Percentiles rank a stretch among this genome's conserved stretches.
Conservation (phyloP, 495 filamentous ascomycete genomes). For the Penicillium subrubescens region DNA sequence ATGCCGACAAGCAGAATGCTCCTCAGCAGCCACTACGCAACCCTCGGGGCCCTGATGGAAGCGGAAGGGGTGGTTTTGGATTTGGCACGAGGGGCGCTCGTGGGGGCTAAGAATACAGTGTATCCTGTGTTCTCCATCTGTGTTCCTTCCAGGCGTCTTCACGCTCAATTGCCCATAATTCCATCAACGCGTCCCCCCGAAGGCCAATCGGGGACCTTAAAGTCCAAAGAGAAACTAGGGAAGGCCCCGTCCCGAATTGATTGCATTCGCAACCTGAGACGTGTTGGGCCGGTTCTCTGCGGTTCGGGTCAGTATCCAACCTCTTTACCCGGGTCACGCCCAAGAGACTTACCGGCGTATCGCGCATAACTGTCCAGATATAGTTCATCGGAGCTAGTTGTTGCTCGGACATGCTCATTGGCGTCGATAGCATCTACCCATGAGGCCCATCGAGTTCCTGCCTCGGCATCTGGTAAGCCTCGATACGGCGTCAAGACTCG, state of each 20-base stretch:
- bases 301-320: constrained; percentile 18
- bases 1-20: constrained; percentile 46
- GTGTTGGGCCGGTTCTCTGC: constrained; percentile 63
- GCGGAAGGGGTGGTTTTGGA: constrained; percentile 73
- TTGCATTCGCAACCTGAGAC: constrained; percentile 59
- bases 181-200: background rate
- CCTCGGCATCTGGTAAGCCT: constrained; percentile 73
- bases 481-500: constrained; percentile 79
- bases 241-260: constrained; percentile 57
- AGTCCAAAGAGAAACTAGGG: constrained; percentile 32
- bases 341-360: constrained; percentile 57
- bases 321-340: background rate
- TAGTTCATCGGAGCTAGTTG: constrained; percentile 72
- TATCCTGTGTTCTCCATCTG: background rate
- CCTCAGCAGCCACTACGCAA: constrained; percentile 62
- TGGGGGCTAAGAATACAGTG: constrained; percentile 31
- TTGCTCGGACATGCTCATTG: constrained; percentile 72
- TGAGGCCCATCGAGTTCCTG: constrained; percentile 67
- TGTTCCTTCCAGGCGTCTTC: background rate
- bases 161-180: background rate
- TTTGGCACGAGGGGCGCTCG: constrained; percentile 54
- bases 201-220: background rate
- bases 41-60: constrained; percentile 75
- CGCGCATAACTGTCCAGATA: constrained; percentile 74
- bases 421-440: constrained; percentile 85